Base-by-base conservation (phyloP, 257 asterid species). In the Jaltomata sinuosa region DNA sequence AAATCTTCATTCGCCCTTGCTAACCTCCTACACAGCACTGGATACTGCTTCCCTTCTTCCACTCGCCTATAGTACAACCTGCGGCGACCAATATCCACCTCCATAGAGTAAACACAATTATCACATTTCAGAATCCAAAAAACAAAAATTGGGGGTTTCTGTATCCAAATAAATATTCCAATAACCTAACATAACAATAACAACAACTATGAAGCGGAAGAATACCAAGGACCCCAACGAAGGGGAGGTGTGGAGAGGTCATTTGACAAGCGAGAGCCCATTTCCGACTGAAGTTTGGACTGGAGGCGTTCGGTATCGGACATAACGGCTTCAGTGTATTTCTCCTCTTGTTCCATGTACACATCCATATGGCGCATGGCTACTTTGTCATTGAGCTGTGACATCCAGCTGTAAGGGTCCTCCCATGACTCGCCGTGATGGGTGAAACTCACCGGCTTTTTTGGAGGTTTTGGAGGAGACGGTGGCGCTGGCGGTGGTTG, bases 331-430 rank as follows among this genome's bases (percentile, higher is more conserved):
- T 94, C 99, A 34, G 93, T 92, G 85, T 94, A 96, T 93, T 96
- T 96, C 94, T 96, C 99, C 88, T 96, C 99, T 86, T 94, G 99
- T 87, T 96, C 99, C 99, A 96, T 92, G 88, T 90, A 94, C 8
- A 94, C 97, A 85, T 93, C 98, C 98, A 96, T 96, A 89, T 96
- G 99, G 10, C 99, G 93, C 99, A 96, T 96, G 15, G 99, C 96
- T 72, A 94, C 98, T 86, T 82, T 90, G 71, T 96, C 99, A 69
- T 88, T 86, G 47, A 96, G 88, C 87, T 93, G 97, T 12, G 99
- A 94, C 99, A 94, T 96, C 99, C 99, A 96, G 42, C 74, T 89
- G 88, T 94, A 96, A 16, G 90, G 93, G 85, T 96, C 99, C 71
- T 93, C 94, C 98, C 98, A 94, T 16, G 97, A 91, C 86, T 91